Evolutionary conservation across 2,329 filamentous ascomycete species (phyloP).

Genomic region (Fusarium verticillioides): DNA sequence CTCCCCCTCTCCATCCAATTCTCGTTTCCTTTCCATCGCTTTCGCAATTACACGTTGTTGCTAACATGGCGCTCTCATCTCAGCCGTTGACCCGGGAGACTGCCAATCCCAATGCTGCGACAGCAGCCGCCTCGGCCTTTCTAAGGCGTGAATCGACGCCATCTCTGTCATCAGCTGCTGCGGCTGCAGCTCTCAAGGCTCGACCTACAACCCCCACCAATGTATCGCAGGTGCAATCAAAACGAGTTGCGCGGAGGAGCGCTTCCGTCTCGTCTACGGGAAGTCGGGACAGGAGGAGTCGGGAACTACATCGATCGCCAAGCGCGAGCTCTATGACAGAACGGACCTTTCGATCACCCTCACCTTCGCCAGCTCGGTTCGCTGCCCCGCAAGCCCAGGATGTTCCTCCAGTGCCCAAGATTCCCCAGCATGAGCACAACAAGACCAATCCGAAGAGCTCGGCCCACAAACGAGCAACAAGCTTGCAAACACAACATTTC

Average conservation of each 20-base stretch:
- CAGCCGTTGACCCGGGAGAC: conserved; percentile 73
- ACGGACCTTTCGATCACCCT: conserved; percentile 85
- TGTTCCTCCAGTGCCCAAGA: conserved; percentile 78
- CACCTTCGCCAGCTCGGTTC: conserved; percentile 70
- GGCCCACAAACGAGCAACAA: conserved; percentile 54
- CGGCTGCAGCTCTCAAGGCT: conserved; percentile 84
- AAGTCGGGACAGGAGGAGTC: conserved; percentile 57
- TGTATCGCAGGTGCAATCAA: conserved; percentile 86
- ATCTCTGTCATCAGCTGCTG: conserved; percentile 84
- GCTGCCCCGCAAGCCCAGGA: conserved; percentile 55
- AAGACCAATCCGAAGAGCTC: conserved; percentile 42
- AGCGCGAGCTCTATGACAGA: conserved; percentile 89
- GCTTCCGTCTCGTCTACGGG: conserved; percentile 76
- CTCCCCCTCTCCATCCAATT: background rate
- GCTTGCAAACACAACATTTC: conserved; percentile 61
- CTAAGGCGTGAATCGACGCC: conserved; percentile 71
- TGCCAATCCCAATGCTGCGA: conserved; percentile 77
- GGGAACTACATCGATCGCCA: conserved; percentile 69
- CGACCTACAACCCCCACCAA: conserved; percentile 81
- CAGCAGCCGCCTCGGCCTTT: conserved; percentile 85
- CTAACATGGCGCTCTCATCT: conserved; percentile 45
- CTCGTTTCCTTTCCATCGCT: background rate
- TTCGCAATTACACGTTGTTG: conserved; percentile 2
- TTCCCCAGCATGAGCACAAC: conserved; percentile 64
- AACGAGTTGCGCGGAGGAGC: conserved; percentile 80